Conservation (phyloP, 495 filamentous ascomycete genomes). For the Halenospora varia region DNA sequence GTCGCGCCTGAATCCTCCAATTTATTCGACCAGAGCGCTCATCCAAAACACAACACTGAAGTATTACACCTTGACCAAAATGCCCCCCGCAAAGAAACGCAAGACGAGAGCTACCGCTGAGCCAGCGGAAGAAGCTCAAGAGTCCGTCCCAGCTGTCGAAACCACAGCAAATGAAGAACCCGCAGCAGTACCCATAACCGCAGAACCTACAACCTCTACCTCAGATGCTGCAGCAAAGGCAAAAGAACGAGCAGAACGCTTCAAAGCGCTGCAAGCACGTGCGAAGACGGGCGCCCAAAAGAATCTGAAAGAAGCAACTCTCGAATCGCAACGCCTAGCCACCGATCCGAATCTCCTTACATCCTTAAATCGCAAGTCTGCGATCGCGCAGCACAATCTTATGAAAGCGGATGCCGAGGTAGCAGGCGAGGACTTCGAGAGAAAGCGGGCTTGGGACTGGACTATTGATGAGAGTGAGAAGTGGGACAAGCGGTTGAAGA, state of each 20-base stretch:
- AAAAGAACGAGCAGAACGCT: slow-evolving; percentile 60
- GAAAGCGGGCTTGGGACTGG: slow-evolving; percentile 98
- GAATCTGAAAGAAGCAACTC: slow-evolving; percentile 79
- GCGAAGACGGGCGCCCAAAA: slow-evolving; percentile 73
- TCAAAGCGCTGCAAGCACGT: slow-evolving; percentile 81
- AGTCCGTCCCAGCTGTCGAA: slow-evolving; percentile 5
- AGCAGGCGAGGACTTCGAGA: slow-evolving; percentile 87
- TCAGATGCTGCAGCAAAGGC: slow-evolving; percentile 42
- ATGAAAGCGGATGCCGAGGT: slow-evolving; percentile 87
- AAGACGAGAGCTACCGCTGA: slow-evolving; percentile 33
- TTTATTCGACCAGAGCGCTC: neutral
- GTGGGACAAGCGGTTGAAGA: slow-evolving; percentile 86
- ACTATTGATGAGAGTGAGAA: slow-evolving; percentile 88
- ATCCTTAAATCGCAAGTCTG: slow-evolving; percentile 71
- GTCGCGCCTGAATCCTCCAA: neutral
- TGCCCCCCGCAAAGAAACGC: slow-evolving; percentile 47
- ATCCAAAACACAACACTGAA: neutral
- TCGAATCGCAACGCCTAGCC: slow-evolving; percentile 75
- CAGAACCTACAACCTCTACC: slow-evolving; percentile 11
- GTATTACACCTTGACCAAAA: slow-evolving; percentile 3
- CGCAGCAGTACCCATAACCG: neutral
- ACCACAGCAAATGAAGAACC: slow-evolving; percentile 12
- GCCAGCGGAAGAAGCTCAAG: slow-evolving; percentile 17
- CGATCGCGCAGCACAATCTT: slow-evolving; percentile 86
- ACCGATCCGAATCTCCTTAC: slow-evolving; percentile 70